A percentile compares a stretch with the other conserved stretches of the same genome.
phyloP scores from a whole-genome alignment of 2,329 filamentous ascomycete genomes.

The Ascocoryne sarcoides region DNA sequence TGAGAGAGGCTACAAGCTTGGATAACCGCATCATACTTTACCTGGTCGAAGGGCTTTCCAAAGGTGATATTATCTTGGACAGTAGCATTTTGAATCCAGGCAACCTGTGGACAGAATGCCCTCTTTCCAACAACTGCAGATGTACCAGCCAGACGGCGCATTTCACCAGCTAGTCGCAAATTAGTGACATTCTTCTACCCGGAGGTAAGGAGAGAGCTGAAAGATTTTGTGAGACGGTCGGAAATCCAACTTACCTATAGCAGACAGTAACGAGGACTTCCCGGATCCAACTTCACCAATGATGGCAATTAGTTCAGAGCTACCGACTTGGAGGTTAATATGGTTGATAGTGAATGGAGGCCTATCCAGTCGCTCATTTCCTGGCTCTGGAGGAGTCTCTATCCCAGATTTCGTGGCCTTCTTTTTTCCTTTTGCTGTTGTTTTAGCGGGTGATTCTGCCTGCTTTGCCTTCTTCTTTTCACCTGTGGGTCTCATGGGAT shows the following conservation, averaged over 20 bases:
- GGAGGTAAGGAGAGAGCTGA: no score
- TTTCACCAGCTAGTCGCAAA: slow-evolving; percentile 93
- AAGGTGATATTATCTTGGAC: slow-evolving; percentile 87
- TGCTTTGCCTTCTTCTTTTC: not conserved
- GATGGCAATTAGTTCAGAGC: slow-evolving; percentile 43
- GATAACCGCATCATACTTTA: slow-evolving; percentile 47
- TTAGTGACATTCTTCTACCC: no score
- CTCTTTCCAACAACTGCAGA: slow-evolving; percentile 69
- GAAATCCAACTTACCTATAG: no score
- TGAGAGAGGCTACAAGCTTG: slow-evolving; percentile 70
- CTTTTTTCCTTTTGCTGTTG: slow-evolving; percentile 31
- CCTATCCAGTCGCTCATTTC: not conserved
- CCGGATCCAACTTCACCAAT: slow-evolving; percentile 52
- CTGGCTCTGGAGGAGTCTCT: not conserved
- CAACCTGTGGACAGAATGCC: slow-evolving; percentile 91
- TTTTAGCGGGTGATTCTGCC: slow-evolving; percentile 50
- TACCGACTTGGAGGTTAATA: slow-evolving; percentile 53
- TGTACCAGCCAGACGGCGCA: slow-evolving; percentile 74
- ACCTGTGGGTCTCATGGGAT: slow-evolving; percentile 27
- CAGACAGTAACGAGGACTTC: slow-evolving; percentile 55
- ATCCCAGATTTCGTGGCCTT: slow-evolving; percentile 34
- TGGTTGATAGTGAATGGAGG: slow-evolving; percentile 27
- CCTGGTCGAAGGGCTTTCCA: slow-evolving; percentile 49
- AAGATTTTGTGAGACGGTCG: no score
- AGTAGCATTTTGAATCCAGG: slow-evolving; percentile 93